Conservation (phyloP, 495 filamentous ascomycete species). For the Parmelia sp. region DNA sequence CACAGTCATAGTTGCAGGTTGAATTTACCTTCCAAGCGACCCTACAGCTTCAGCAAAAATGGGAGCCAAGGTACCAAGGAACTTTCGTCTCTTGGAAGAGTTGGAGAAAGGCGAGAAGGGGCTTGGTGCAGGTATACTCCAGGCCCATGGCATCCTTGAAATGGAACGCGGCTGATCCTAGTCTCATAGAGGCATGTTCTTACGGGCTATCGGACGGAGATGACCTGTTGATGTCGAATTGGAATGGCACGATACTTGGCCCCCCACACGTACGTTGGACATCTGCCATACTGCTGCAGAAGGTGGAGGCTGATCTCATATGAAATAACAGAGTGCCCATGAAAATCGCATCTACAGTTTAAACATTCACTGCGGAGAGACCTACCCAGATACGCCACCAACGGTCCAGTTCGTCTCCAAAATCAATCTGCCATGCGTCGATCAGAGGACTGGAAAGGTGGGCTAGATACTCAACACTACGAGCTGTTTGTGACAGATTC, state of each 20-base stretch:
- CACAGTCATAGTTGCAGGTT: too few species aligned
- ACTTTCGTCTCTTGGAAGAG: slow-evolving; percentile 94
- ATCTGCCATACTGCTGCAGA: slow-evolving; percentile 3
- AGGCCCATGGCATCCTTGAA: neutral
- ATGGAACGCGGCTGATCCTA: slow-evolving; percentile 18
- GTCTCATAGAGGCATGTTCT: slow-evolving; percentile 77
- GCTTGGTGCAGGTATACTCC: slow-evolving; percentile 72
- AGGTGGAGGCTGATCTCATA: slow-evolving; percentile 19
- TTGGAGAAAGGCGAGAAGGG: slow-evolving; percentile 99
- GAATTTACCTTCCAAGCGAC: neutral
- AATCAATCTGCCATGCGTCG: slow-evolving; percentile 93
- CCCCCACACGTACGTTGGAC: slow-evolving; percentile 76
- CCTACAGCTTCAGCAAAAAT: slow-evolving; percentile 37
- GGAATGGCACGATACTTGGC: slow-evolving; percentile 95
- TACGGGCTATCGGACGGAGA: slow-evolving; percentile 93
- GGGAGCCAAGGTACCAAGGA: slow-evolving; percentile 83
- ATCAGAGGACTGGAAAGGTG: slow-evolving; percentile 63
- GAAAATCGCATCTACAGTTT: slow-evolving; percentile 98
- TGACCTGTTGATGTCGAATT: slow-evolving; percentile 95
- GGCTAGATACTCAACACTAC: slow-evolving; percentile 5
- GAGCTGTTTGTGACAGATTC: slow-evolving; percentile 12
- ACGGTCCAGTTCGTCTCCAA: slow-evolving; percentile 84
- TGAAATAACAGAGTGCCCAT: slow-evolving; percentile 65
- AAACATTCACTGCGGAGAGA: slow-evolving; percentile 88
- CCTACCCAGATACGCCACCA: slow-evolving; percentile 85